phyloP scores from a whole-genome alignment of 176 grass and related monocot genomes.

The Luzula sylvatica region DNA sequence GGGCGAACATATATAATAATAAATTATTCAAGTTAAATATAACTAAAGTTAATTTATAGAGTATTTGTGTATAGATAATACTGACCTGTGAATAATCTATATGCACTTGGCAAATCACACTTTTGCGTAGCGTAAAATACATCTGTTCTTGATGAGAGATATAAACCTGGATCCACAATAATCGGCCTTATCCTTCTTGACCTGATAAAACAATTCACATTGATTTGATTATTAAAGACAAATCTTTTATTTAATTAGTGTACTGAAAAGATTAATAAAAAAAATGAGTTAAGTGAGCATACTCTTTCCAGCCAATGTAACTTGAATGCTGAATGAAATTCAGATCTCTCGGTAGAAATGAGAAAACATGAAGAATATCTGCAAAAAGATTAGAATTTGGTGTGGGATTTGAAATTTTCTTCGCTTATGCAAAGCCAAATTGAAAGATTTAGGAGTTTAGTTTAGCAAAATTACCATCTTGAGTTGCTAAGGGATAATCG shows the following conservation, averaged over 20 bases:
- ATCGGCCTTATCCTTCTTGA: slow-evolving; percentile 67
- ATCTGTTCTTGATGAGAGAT: slow-evolving; percentile 74
- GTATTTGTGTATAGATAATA: neutral
- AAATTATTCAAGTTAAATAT: too few relatives aligned
- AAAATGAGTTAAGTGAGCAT: slow-evolving; percentile 21
- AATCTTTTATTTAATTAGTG: neutral
- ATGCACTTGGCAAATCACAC: slow-evolving; percentile 61
- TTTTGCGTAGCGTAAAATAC: slow-evolving; percentile 92
- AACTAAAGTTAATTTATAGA: too few relatives aligned
- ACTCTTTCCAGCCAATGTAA: slow-evolving; percentile 96
- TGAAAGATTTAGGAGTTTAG: too few relatives aligned
- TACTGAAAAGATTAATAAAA: neutral
- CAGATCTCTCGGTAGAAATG: slow-evolving; percentile 78
- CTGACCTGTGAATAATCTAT: slow-evolving; percentile 77
- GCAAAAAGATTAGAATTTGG: slow-evolving; percentile 21
- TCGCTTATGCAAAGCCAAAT: too few relatives aligned
- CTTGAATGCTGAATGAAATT: slow-evolving; percentile 89
- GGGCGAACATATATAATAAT: slow-evolving; percentile 38
- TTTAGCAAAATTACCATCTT: slow-evolving; percentile 46
- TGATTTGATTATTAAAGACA: slow-evolving; percentile 19
- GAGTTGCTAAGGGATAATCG: slow-evolving; percentile 74
- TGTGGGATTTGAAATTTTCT: neutral
- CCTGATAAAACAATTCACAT: slow-evolving; percentile 31
- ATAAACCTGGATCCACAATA: slow-evolving; percentile 81
- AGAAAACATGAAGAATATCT: slow-evolving; percentile 97